Conservation (phyloP, 208 protist genomes). For the Wallacemonas sp. region DNA sequence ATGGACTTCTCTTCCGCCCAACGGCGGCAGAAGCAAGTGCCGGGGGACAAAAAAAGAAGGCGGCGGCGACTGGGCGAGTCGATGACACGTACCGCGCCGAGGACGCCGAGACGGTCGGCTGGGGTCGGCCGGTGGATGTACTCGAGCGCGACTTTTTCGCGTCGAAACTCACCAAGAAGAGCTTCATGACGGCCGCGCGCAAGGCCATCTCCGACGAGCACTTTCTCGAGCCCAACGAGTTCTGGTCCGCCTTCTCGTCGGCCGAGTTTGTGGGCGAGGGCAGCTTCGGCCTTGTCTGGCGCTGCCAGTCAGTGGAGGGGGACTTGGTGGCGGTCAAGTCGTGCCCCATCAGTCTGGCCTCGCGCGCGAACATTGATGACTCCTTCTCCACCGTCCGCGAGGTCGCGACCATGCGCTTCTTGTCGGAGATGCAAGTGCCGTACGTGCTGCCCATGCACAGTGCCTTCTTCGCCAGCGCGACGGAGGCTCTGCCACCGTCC, state of each 20-base stretch:
- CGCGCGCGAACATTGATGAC: constrained; percentile 71
- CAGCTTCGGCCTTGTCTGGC: constrained; percentile 89
- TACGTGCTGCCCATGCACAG: constrained; percentile 84
- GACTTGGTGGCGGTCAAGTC: constrained; percentile 86
- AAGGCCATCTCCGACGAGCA: constrained; percentile 63
- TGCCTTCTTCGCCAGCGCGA: constrained; percentile 66
- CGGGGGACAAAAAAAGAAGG: constrained; percentile 1
- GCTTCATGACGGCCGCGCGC: constrained; percentile 49
- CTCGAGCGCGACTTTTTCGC: constrained; percentile 55
- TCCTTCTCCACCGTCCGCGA: constrained; percentile 76
- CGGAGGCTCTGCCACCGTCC: constrained; percentile 64
- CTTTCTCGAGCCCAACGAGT: constrained; percentile 55
- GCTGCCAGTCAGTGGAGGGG: constrained; percentile 68
- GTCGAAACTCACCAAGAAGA: constrained; percentile 45
- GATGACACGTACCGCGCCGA: background rate
- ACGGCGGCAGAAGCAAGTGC: too few relatives aligned
- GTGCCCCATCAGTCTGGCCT: constrained; percentile 67
- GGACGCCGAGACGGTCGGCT: background rate
- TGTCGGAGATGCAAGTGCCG: constrained; percentile 78
- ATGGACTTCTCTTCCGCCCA: constrained; percentile 1
- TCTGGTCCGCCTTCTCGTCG: constrained; percentile 73
- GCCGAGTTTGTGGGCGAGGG: constrained; percentile 82
- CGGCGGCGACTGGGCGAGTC: background rate
- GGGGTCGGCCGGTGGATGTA: constrained; percentile 36
- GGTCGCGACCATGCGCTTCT: constrained; percentile 82